phyloP scores from a whole-genome alignment of 495 filamentous ascomycete species.

The Elasticomyces elasticus region DNA sequence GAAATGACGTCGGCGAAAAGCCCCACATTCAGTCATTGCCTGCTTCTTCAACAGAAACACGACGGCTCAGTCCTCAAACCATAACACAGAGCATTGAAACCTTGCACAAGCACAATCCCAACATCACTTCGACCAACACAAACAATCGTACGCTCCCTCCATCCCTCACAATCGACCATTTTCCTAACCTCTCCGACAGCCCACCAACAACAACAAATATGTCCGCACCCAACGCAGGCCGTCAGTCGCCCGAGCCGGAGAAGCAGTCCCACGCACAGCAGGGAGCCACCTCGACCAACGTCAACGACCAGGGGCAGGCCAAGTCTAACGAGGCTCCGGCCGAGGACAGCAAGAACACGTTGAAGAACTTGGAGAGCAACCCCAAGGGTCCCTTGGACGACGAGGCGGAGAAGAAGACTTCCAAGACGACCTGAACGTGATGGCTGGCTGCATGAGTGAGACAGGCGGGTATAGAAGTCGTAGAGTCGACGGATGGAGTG shows the following conservation, averaged over 20 bases:
- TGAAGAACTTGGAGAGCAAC: slow-evolving; percentile 41
- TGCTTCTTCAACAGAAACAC: neutral
- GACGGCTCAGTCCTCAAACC: neutral
- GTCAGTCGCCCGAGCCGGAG: slow-evolving; percentile 75
- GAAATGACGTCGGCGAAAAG: too few relatives aligned
- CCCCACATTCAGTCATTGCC: too few relatives aligned
- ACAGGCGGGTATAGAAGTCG: neutral
- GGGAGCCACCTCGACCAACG: slow-evolving; percentile 39
- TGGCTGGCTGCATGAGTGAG: neutral
- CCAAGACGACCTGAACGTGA: slow-evolving; percentile 15
- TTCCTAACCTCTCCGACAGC: neutral
- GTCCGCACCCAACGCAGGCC: slow-evolving; percentile 54
- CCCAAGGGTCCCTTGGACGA: slow-evolving; percentile 61
- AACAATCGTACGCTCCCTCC: neutral
- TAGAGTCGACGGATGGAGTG: too few relatives aligned
- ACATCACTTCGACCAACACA: neutral
- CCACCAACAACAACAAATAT: slow-evolving; percentile 20
- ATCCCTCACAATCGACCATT: neutral
- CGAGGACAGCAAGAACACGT: slow-evolving; percentile 35
- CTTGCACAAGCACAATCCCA: neutral
- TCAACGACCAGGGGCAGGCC: slow-evolving; percentile 44
- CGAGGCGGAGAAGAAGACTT: slow-evolving; percentile 51
- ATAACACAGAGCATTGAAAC: neutral
- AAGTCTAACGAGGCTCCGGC: slow-evolving; percentile 39
- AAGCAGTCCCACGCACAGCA: slow-evolving; percentile 55